phyloP scores from a whole-genome alignment of 2,329 filamentous ascomycete species.

The Colletotrichum neosansevieriae region DNA sequence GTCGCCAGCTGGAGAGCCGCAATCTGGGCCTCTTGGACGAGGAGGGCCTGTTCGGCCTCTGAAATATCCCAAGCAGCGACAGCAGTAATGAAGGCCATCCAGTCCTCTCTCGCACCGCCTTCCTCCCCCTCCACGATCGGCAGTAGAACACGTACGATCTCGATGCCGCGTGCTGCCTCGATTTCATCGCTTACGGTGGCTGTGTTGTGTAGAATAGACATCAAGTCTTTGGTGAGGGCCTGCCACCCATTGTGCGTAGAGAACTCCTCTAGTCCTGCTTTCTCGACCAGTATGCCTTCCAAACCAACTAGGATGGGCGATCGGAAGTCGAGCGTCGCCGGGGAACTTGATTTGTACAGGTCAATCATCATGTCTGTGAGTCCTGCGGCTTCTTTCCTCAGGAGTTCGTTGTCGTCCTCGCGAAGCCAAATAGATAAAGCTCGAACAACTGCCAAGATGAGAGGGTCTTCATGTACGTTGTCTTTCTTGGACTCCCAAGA shows the following conservation, averaged over 20 bases:
- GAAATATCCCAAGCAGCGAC: constrained; percentile 63
- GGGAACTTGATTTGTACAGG: constrained; percentile 61
- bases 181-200: constrained; percentile 44
- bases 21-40: constrained; percentile 62
- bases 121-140: constrained; percentile 62
- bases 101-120: constrained; percentile 61
- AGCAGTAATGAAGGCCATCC: constrained; percentile 67
- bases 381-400: constrained; percentile 68
- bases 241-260: constrained; percentile 66
- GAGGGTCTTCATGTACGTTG: constrained; percentile 64
- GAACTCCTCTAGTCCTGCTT: constrained; percentile 62
- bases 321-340: constrained; percentile 63
- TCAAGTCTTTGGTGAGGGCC: constrained; percentile 63
- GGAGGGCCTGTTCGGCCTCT: constrained; percentile 42
- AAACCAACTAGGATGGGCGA: constrained; percentile 69
- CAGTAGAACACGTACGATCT: constrained; percentile 68
- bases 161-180: constrained; percentile 62
- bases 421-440: constrained; percentile 75
- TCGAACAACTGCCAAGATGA: constrained; percentile 70
- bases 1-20: constrained; percentile 68
- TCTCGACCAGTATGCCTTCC: constrained; percentile 64
- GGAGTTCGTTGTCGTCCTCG: constrained; percentile 72
- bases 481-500: constrained; percentile 69
- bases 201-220: constrained; percentile 54
- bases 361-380: constrained; percentile 74